These are phyloP conservation scores for Lactifluus subvellereus DNA, from an alignment of 768 basidiomycete species.

Conservation along the genomic window DNA sequence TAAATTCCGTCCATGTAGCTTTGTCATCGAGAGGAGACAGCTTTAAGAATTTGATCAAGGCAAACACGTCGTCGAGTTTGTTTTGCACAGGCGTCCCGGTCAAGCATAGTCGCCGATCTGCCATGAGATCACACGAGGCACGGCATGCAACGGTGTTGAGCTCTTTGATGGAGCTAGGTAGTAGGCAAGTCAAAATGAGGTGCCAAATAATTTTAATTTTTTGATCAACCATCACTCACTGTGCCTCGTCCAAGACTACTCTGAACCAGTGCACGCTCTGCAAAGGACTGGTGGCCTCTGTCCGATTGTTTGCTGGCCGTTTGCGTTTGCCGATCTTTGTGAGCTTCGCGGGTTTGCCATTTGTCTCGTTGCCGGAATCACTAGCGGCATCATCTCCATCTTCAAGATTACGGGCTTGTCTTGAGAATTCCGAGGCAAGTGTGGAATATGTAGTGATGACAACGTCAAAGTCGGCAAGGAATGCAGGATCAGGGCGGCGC, in stretches of 20 bases:
- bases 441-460: constrained; percentile 98
- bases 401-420: constrained; percentile 68
- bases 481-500: constrained; percentile 77
- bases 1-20: constrained; percentile 85
- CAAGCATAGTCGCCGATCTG: constrained; percentile 87
- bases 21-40: constrained; percentile 91
- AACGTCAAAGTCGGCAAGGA: constrained; percentile 89
- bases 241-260: constrained; percentile 89
- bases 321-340: constrained; percentile 39
- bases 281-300: constrained; percentile 66
- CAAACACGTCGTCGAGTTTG: constrained; percentile 96
- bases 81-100: constrained; percentile 99
- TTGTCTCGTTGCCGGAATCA: constrained; percentile 54
- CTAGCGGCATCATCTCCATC: constrained; percentile 63
- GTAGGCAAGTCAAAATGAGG: background rate
- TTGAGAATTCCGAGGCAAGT: constrained; percentile 90
- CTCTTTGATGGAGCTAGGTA: constrained; percentile 88
- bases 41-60: constrained; percentile 92
- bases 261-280: constrained; percentile 97
- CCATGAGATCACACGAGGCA: constrained; percentile 91
- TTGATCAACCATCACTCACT: constrained; percentile 54
- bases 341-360: constrained; percentile 67
- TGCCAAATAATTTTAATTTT: background rate
- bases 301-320: constrained; percentile 36
- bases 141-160: constrained; percentile 89